Evolutionary conservation across 192 early-diverging fungal genomes (phyloP).

Genomic region (Coemansia sp.): DNA sequence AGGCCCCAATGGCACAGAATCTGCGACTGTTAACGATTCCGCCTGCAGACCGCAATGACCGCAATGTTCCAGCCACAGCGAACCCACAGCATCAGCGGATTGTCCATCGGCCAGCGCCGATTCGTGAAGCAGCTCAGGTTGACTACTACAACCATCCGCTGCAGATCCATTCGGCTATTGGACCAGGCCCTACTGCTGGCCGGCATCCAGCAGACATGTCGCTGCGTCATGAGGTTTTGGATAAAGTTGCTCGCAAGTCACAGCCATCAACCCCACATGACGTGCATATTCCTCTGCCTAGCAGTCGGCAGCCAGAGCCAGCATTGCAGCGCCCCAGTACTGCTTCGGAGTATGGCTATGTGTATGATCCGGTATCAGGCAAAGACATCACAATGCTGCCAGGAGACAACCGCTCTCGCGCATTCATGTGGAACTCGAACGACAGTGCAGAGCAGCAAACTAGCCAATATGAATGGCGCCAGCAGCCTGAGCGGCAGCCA

Average conservation of each 20-base stretch:
- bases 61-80: background rate
- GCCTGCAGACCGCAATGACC: slow-evolving; percentile 1
- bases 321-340: slow-evolving; percentile 19
- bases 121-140: slow-evolving; percentile 9
- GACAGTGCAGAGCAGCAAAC: slow-evolving; percentile 13
- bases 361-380: background rate
- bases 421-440: slow-evolving; percentile 19
- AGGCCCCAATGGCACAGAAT: slow-evolving; percentile 6
- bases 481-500: background rate
- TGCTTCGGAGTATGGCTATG: slow-evolving; percentile 4
- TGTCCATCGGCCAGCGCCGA: slow-evolving; percentile 9
- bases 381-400: slow-evolving; percentile 42
- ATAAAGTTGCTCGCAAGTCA: slow-evolving; percentile 42
- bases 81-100: slow-evolving; percentile 10
- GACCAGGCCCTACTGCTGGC: background rate
- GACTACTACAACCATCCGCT: slow-evolving; percentile 28
- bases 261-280: slow-evolving; percentile 44
- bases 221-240: slow-evolving; percentile 42
- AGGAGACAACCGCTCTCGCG: slow-evolving; percentile 25
- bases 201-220: slow-evolving; percentile 21
- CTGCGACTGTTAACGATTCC: background rate
- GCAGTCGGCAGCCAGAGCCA: slow-evolving; percentile 16
- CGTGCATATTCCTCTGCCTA: slow-evolving; percentile 8
- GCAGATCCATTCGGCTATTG: slow-evolving; percentile 31
- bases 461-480: slow-evolving; percentile 4